Evolutionary conservation across 192 early-diverging fungal genomes (phyloP), one percentile per base, ranked within the genome.

Genomic region (Borealophlyctis nickersoniae): DNA sequence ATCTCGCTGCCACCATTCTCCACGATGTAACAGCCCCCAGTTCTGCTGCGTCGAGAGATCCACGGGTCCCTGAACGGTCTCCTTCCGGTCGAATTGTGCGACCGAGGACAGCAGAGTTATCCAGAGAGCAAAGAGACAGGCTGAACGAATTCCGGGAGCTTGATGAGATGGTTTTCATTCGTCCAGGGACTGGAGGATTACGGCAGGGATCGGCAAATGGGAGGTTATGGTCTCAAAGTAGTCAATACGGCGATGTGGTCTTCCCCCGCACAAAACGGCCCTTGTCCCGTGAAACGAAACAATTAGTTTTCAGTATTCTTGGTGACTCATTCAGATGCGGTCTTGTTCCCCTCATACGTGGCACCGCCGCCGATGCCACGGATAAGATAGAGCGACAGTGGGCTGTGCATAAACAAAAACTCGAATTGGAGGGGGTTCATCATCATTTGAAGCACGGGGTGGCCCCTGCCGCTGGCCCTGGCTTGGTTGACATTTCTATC

Each of bases 81-180:
- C 32, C 9, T 13, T 7, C 5, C 5, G 33, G 35, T 28, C 52
- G 56, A 11, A 30, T 65, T 32, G 26, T 59, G 24, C 27, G 63
- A 7, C 63, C 63, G n/a, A 9, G 36, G 7, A 65, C 63, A 7
- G 63, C 63, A 7, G 63, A 65, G 24, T 36, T 65, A 0, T 56
- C 63, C 7, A 11, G 9, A 14, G 33, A 55, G n/a, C 63, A 60
- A 11, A 60, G 55, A 13, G n/a, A 1, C 7, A 11, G 31, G 23
- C 55, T 65, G n/a, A 52, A 65, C 13, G 33, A n/a, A 9, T 65
- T 65, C 31, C 27, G 63, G 13, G 63, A 65, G 28, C 56, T 65
- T 32, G 63, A 65, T 30, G 11, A 13, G 56, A 14, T 62, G 9
- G 56, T 58, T 1, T 65, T 65, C 52, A 22, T 61, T 5, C 52